A percentile compares a stretch with the other conserved stretches of the same genome.
These are phyloP conservation scores for Cordyceps cicadae DNA, from an alignment of 2,329 filamentous ascomycete genomes.

Conservation along the genomic window DNA sequence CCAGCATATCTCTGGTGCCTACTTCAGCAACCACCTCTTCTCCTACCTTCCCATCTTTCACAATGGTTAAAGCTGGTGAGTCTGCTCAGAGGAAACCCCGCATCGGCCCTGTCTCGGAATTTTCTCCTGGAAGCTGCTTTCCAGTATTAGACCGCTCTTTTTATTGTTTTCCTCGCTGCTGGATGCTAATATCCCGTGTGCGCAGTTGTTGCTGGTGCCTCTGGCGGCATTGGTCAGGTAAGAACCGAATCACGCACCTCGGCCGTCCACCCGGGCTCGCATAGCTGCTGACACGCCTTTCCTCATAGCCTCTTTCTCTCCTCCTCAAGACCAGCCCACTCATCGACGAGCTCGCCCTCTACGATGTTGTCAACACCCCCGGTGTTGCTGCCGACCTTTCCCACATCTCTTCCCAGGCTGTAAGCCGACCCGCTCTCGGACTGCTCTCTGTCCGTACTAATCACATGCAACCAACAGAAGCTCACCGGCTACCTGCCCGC, in stretches of 20 bases:
- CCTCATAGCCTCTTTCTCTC: conserved; percentile 75
- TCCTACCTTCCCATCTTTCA: conserved; percentile 14
- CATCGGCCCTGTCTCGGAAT: conserved; percentile 10
- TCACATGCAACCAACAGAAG: conserved; percentile 45
- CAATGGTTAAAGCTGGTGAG: conserved; percentile 53
- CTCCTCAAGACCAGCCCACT: conserved; percentile 86
- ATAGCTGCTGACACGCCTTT: conserved; percentile 15
- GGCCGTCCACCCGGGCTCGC: background rate
- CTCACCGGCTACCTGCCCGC: conserved; percentile 80
- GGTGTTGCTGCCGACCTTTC: conserved; percentile 94
- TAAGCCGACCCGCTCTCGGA: conserved; percentile 28
- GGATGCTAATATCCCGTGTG: conserved; percentile 12
- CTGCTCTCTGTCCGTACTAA: background rate
- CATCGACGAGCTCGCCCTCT: conserved; percentile 87
- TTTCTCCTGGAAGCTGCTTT: background rate
- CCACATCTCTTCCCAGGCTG: conserved; percentile 88
- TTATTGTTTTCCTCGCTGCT: background rate
- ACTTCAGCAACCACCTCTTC: background rate
- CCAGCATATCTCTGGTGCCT: background rate
- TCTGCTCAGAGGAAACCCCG: conserved; percentile 14
- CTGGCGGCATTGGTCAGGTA: conserved; percentile 98
- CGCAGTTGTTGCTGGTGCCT: conserved; percentile 80
- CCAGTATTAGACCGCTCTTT: background rate
- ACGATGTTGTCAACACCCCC: conserved; percentile 98
- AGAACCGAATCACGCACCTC: background rate